These are phyloP conservation scores for Penstemon newberryi DNA, from an alignment of 257 asterid species.

Conservation along the genomic window DNA sequence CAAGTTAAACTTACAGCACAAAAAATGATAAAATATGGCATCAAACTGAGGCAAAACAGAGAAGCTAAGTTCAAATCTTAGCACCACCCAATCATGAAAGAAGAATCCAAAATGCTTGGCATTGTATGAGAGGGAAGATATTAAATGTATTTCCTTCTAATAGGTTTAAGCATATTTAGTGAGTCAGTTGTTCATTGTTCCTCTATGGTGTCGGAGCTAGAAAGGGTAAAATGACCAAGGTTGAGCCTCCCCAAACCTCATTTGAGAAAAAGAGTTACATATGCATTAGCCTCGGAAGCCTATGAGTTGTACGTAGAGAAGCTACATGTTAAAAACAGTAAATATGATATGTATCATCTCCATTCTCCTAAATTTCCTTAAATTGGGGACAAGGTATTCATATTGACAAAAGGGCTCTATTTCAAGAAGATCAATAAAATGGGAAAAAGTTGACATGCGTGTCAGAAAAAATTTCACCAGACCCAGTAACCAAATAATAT, in stretches of 20 bases:
- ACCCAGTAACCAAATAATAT: no score
- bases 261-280: not conserved
- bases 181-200: not conserved
- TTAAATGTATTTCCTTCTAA: not conserved
- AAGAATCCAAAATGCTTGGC: not conserved
- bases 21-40: not conserved
- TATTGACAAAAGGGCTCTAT: no score
- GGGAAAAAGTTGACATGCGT: no score
- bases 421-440: no score
- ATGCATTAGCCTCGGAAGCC: not conserved
- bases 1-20: not conserved
- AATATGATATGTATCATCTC: no score
- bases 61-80: slow-evolving; percentile 1
- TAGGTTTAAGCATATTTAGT: no score
- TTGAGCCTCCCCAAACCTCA: not conserved
- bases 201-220: not conserved
- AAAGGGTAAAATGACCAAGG: slow-evolving; percentile 8
- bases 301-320: no score
- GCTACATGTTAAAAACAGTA: no score
- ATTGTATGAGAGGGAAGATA: not conserved
- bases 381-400: no score
- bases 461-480: no score
- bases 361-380: no score
- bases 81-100: not conserved
- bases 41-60: not conserved